Conservation (phyloP, 371 early-diverging fungal species). For the Nosema granulosis region DNA sequence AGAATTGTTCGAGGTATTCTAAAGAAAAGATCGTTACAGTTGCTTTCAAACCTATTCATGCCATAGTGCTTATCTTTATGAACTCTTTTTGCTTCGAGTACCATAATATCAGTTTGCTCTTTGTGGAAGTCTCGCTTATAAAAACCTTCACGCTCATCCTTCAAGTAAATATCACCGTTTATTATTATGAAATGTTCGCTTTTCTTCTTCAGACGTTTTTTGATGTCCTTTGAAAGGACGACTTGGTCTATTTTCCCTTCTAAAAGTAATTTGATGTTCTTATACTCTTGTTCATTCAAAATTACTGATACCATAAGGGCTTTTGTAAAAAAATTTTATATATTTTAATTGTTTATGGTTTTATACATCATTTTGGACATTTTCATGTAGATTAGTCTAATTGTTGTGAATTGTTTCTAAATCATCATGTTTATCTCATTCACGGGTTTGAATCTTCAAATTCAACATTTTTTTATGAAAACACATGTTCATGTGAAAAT, state of each 20-base stretch:
- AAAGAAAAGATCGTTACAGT: not conserved
- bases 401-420: too few species aligned
- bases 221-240: not conserved
- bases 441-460: not conserved
- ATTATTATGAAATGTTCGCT: not conserved
- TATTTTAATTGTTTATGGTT: not conserved
- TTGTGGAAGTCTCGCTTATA: not conserved
- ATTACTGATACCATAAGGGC: not conserved
- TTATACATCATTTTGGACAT: not conserved
- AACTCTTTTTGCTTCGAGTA: not conserved
- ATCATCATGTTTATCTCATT: not conserved
- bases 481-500: not conserved
- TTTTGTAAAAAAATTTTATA: not conserved
- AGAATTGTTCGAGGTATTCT: not conserved
- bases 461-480: not conserved
- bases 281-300: not conserved
- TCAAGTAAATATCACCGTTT: not conserved
- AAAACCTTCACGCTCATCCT: not conserved
- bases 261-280: not conserved
- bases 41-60: not conserved
- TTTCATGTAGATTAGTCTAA: too few species aligned
- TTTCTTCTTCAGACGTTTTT: not conserved
- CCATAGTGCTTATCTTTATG: not conserved
- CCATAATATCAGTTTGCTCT: not conserved
- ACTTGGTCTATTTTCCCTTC: not conserved